phyloP scores from a whole-genome alignment of 2,329 filamentous ascomycete genomes.

The Pseudogymnoascus sp. region DNA sequence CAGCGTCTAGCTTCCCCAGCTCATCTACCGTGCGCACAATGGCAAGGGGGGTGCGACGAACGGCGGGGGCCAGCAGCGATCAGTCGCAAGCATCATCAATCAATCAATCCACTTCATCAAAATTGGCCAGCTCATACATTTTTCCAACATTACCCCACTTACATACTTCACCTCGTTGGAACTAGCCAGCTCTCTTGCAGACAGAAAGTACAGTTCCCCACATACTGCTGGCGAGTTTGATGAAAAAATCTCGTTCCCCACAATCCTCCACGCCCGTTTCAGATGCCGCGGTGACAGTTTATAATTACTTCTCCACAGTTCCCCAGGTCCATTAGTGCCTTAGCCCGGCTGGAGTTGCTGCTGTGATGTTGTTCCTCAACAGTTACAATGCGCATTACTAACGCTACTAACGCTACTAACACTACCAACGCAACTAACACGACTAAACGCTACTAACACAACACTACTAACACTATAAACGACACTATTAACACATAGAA shows the following conservation, averaged over 20 bases:
- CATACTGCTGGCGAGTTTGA: not conserved
- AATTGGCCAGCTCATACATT: not conserved
- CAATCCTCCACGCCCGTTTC: not conserved
- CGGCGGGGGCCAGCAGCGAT: not conserved
- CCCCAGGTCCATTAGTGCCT: not conserved
- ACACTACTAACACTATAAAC: not conserved
- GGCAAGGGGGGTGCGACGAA: not conserved
- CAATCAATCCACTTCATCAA: not conserved
- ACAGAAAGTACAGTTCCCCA: not conserved
- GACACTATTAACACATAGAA: not conserved
- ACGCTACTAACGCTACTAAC: not conserved
- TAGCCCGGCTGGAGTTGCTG: not conserved
- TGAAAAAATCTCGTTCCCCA: not conserved
- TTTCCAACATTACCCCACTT: not conserved
- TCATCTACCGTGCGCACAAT: not conserved
- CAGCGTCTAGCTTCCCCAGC: not conserved
- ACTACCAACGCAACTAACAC: not conserved
- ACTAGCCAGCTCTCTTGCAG: no score
- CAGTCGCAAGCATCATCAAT: not conserved
- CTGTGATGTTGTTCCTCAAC: not conserved
- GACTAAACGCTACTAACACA: not conserved
- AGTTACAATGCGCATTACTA: not conserved
- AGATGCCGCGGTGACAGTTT: not conserved
- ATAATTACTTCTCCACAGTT: not conserved
- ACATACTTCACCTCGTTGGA: no score